phyloP scores from a whole-genome alignment of 208 protist genomes.

The Porcisia deanei region DNA sequence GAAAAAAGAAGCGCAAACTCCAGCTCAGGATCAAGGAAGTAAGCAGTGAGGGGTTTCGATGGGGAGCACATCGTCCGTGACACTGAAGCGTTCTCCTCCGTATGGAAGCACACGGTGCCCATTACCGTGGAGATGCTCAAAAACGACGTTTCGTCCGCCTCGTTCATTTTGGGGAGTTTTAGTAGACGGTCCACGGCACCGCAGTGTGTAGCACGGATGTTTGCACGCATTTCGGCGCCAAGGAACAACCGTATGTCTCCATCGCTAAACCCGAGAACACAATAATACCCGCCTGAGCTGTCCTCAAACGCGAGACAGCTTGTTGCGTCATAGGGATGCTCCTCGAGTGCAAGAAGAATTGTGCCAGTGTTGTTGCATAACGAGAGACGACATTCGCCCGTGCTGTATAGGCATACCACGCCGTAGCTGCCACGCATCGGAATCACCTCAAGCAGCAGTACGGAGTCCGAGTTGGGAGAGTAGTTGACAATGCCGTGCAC shows the following conservation, averaged over 20 bases:
- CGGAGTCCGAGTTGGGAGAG: background rate
- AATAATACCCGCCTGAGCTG: conserved; percentile 11
- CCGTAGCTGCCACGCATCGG: conserved; percentile 22
- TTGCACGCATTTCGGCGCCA: conserved; percentile 16
- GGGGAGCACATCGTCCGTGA: conserved; percentile 59
- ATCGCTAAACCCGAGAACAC: conserved; percentile 44
- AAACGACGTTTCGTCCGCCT: conserved; percentile 50
- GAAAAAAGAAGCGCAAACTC: conserved; percentile 69
- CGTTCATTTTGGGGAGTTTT: conserved; percentile 26
- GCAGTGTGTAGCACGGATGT: conserved; percentile 39
- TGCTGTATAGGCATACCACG: conserved; percentile 33
- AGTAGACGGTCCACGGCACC: conserved; percentile 41
- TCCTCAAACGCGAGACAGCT: conserved; percentile 42
- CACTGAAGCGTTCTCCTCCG: conserved; percentile 43
- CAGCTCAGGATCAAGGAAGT: conserved; percentile 44
- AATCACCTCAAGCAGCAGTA: conserved; percentile 37
- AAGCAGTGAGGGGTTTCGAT: conserved; percentile 58
- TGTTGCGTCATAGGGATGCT: conserved; percentile 36
- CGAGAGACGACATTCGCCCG: conserved; percentile 36
- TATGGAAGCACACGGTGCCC: conserved; percentile 72
- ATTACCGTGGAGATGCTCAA: conserved; percentile 56
- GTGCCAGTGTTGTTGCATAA: conserved; percentile 22
- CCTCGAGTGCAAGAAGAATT: conserved; percentile 31
- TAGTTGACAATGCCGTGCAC: background rate
- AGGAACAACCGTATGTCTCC: conserved; percentile 50